Percentiles rank a stretch among this genome's conserved stretches.
Evolutionary conservation across 495 filamentous ascomycete species (phyloP).

Genomic region (Talaromyces wortmannii): DNA sequence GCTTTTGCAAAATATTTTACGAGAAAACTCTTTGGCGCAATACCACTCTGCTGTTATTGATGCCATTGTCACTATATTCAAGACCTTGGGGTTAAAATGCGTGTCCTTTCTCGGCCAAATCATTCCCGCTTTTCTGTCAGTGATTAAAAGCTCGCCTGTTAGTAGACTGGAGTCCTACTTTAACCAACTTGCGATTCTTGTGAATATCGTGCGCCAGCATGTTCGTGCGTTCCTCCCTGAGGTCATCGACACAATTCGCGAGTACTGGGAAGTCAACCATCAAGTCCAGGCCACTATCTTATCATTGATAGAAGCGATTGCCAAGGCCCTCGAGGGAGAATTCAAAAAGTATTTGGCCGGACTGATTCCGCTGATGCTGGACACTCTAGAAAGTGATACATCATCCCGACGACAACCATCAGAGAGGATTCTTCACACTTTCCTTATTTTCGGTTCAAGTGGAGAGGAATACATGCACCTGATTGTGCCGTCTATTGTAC

Average conservation of each 20-base stretch:
- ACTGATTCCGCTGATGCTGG: slow-evolving; percentile 86
- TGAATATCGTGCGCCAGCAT: slow-evolving; percentile 92
- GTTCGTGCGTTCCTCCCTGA: slow-evolving; percentile 81
- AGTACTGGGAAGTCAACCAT: slow-evolving; percentile 74
- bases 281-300: slow-evolving; percentile 86
- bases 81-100: slow-evolving; percentile 89
- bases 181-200: slow-evolving; percentile 86
- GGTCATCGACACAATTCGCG: slow-evolving; percentile 75
- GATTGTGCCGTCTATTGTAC: slow-evolving; percentile 93
- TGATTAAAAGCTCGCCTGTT: slow-evolving; percentile 69
- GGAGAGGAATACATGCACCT: slow-evolving; percentile 98
- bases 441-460: slow-evolving; percentile 93
- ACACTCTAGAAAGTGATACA: slow-evolving; percentile 81
- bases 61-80: slow-evolving; percentile 97
- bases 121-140: slow-evolving; percentile 83
- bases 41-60: slow-evolving; percentile 96
- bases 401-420: slow-evolving; percentile 66
- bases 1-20: slow-evolving; percentile 75
- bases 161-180: slow-evolving; percentile 88
- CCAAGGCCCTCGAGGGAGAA: slow-evolving; percentile 89
- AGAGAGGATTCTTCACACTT: slow-evolving; percentile 87
- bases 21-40: slow-evolving; percentile 77
- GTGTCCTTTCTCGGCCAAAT: slow-evolving; percentile 90
- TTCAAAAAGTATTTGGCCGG: slow-evolving; percentile 91
- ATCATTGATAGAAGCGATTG: slow-evolving; percentile 83